Base-by-base conservation (phyloP, 75 land plant species). In the Larix kaempferi region DNA sequence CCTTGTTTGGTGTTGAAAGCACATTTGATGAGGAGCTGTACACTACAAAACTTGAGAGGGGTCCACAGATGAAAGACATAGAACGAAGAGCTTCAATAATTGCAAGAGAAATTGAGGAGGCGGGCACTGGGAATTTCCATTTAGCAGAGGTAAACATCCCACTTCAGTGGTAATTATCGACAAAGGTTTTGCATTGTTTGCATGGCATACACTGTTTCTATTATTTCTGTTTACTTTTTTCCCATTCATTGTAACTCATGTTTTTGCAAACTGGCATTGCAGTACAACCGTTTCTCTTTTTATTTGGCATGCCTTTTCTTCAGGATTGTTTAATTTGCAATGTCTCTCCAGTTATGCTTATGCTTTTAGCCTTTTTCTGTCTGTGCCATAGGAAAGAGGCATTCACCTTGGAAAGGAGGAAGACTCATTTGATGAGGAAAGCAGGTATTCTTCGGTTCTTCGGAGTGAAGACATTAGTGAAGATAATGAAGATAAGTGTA, bases 1-100 rank as follows among this genome's bases (percentile, higher is more conserved):
- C 84, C 6, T 72, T 96, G 27, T 96, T 96, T 91, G 99, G 99
- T 55, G 98, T 96, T 44, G 90, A 92, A 79, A 96, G 91, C 78
- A 96, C 99, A 27, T 96, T 92, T 80, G 78, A 94, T 74, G 99
- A 96, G 85, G 99, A 96, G 79, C 79, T 96, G 8, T 96, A 96
- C 56, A 96, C 99, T 7, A 96, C 99, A 37, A 96, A 91, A 76
- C 89, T 96, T 71, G 91, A 90, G 33, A 95, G 78, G 78, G 99
- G 99, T 22, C 98, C 99, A 77, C 95, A 91, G 76, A 89, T 57
- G 82, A 82, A 86, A 74, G 99, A 96, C 71, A 69, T 84, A 75
- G 99, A 96, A 80, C 83, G 83, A 59, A 87, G 86, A 79, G 99
- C 99, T 39, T 59, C 21, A 57, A 82, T 91, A 74, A 89, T 96